A percentile compares a stretch with the other conserved stretches of the same genome.
Evolutionary conservation across 176 grass and related monocot species (phyloP).

Genomic region (Paspalum notatum): DNA sequence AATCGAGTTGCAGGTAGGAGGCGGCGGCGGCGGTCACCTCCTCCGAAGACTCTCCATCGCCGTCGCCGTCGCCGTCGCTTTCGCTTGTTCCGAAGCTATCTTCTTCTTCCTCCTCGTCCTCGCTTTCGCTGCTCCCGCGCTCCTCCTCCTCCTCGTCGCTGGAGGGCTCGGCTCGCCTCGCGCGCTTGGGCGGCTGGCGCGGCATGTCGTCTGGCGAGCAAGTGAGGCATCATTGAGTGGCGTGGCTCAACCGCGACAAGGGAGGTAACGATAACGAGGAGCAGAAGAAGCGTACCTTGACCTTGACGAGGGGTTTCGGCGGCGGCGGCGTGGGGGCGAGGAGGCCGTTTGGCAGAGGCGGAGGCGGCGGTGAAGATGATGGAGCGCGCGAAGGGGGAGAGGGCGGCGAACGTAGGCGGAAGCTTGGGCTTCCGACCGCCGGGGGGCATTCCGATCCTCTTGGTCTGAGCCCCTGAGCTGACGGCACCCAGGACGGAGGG

Average conservation of each 20-base stretch:
- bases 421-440: conserved; percentile 40
- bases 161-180: conserved; percentile 37
- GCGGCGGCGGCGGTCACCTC: conserved; percentile 13
- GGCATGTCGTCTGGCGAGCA: conserved; percentile 24
- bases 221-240: neutral
- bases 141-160: conserved; percentile 42
- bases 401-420: conserved; percentile 39
- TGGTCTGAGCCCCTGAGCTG: too few relatives aligned
- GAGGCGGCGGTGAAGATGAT: conserved; percentile 48
- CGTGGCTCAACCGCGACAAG: neutral
- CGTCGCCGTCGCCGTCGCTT: neutral
- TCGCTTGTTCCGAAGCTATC: conserved; percentile 15
- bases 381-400: conserved; percentile 75
- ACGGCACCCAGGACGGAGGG: too few relatives aligned
- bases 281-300: conserved; percentile 28
- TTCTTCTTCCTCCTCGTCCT: conserved; percentile 1
- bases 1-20: neutral
- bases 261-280: neutral
- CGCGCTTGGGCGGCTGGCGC: conserved; percentile 34
- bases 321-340: neutral
- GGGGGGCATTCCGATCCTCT: conserved; percentile 29
- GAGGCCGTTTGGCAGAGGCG: neutral
- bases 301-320: neutral
- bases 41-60: conserved; percentile 21
- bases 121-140: neutral